Conservation (phyloP, 164 flowering plant genomes). For the Magnolia changhungtana region DNA sequence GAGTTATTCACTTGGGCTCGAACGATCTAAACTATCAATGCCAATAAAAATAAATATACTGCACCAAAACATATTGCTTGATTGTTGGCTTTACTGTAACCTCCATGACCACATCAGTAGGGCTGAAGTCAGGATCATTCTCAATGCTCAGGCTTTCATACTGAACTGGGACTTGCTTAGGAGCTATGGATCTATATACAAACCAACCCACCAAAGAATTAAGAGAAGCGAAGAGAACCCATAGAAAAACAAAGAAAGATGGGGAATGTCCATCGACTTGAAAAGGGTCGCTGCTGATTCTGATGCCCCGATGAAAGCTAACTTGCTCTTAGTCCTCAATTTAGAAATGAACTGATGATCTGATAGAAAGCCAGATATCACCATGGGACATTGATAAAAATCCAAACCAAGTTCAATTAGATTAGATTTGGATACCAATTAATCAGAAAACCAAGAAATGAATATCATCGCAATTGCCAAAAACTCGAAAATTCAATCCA, state of each 20-base stretch:
- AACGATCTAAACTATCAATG: no score
- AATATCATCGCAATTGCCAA: background rate
- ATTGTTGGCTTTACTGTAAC: conserved; percentile 62
- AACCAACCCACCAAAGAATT: background rate
- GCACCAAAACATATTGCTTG: conserved; percentile 27
- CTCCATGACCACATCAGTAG: conserved; percentile 57
- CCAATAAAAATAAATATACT: no score
- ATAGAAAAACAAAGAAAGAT: background rate
- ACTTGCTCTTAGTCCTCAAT: conserved; percentile 96
- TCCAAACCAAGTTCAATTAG: conserved; percentile 28
- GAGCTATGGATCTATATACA: conserved; percentile 66
- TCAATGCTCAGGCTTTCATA: conserved; percentile 71
- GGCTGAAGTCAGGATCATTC: conserved; percentile 59
- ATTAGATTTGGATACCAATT: background rate
- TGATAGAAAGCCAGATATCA: conserved; percentile 77
- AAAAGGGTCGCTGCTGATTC: conserved; percentile 79
- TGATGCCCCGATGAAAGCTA: conserved; percentile 78
- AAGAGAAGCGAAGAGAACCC: background rate
- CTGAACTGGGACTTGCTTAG: conserved; percentile 78
- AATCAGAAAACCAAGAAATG: background rate
- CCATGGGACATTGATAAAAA: conserved; percentile 95
- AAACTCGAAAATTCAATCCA: conserved; percentile 6
- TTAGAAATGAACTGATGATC: conserved; percentile 78
- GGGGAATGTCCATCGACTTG: conserved; percentile 42
- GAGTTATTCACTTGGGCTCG: no score